A percentile compares a stretch with the other conserved stretches of the same genome.
Conservation (phyloP, 2,329 filamentous ascomycete genomes). For the Xylaria sp. region DNA sequence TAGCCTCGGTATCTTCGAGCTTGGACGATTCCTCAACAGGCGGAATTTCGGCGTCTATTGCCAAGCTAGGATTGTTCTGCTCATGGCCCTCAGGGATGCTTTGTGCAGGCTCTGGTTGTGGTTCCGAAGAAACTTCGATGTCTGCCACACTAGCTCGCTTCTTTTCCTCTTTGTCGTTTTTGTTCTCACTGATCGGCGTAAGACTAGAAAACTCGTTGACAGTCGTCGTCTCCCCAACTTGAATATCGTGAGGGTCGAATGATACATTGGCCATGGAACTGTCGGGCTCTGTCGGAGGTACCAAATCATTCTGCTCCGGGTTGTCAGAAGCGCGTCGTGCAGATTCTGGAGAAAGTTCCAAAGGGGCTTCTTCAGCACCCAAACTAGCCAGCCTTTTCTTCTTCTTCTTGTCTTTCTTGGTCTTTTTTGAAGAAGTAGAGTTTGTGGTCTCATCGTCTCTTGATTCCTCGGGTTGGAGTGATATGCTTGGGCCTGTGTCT, state of each 20-base stretch:
- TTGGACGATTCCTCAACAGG: conserved; percentile 9
- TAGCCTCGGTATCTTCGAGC: conserved; percentile 16
- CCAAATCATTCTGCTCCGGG: background rate
- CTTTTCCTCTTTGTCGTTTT: conserved; percentile 50
- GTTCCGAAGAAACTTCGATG: conserved; percentile 21
- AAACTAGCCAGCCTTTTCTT: conserved; percentile 39
- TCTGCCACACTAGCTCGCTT: conserved; percentile 40
- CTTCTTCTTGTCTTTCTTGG: conserved; percentile 53
- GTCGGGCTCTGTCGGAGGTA: background rate
- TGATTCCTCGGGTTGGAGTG: background rate
- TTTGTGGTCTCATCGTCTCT: conserved; percentile 39
- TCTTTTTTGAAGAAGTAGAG: conserved; percentile 45
- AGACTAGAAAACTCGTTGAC: conserved; percentile 29
- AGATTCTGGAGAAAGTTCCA: conserved; percentile 21
- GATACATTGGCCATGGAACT: background rate
- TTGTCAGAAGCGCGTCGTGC: conserved; percentile 9
- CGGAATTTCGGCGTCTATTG: background rate
- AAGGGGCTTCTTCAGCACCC: conserved; percentile 29
- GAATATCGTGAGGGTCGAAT: conserved; percentile 6
- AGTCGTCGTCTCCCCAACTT: conserved; percentile 21
- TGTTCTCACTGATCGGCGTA: conserved; percentile 38
- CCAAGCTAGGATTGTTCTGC: background rate
- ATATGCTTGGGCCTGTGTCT: conserved; percentile 1
- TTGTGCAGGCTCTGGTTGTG: conserved; percentile 24
- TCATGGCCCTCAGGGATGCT: background rate